phyloP scores from a whole-genome alignment of 2,329 filamentous ascomycete genomes.

The Onygenales sp. region DNA sequence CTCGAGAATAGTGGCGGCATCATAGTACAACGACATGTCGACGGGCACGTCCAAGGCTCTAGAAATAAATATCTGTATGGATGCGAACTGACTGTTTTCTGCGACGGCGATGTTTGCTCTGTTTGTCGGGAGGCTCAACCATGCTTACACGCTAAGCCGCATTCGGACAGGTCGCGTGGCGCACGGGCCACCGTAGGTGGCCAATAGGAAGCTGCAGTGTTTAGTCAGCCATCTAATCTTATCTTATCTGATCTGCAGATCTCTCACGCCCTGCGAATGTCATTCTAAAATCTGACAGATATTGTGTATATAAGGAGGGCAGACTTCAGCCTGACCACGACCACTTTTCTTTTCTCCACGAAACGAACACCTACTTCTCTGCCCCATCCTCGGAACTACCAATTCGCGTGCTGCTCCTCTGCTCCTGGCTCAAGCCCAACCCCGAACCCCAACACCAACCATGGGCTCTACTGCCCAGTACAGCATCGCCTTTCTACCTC shows the following conservation, averaged over 20 bases:
- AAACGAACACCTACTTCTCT: too few species aligned
- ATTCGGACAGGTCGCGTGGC: not conserved
- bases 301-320: not conserved
- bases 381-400: too few species aligned
- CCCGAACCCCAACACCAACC: not conserved
- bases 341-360: too few species aligned
- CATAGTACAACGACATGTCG: conserved; percentile 87
- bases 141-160: not conserved
- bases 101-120: not conserved
- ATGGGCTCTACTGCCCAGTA: conserved; percentile 1
- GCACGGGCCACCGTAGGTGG: too few species aligned
- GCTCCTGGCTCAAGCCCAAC: not conserved
- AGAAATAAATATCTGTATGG: not conserved
- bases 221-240: not conserved
- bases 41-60: not conserved
- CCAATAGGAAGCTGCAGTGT: too few species aligned
- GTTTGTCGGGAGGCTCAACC: not conserved
- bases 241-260: not conserved
- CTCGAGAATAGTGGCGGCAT: conserved; percentile 68
- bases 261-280: not conserved
- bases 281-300: not conserved
- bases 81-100: not conserved
- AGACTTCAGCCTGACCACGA: too few species aligned
- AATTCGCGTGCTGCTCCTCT: too few species aligned
- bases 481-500: conserved; percentile 16